Percentiles rank a stretch among this genome's conserved stretches.
phyloP scores from a whole-genome alignment of 345 rosid genomes.

The Gossypium thurberi region DNA sequence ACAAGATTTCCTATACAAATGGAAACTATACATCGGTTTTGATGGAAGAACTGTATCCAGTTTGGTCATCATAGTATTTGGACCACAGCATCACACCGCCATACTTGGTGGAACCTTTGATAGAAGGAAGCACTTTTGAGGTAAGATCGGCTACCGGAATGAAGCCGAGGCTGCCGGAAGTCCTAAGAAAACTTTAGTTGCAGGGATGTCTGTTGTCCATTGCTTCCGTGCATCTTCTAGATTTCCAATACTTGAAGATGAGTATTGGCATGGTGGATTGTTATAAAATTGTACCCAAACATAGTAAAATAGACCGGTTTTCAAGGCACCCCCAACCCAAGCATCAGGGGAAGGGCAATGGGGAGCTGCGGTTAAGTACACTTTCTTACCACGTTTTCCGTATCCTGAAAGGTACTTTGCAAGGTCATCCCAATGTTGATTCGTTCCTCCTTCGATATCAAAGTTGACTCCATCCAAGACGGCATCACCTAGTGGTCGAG shows the following conservation, averaged over 20 bases:
- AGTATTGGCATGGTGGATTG: neutral
- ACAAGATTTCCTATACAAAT: neutral
- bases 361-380: neutral
- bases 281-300: neutral
- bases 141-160: neutral
- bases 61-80: neutral
- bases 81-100: neutral
- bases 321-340: neutral
- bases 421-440: neutral
- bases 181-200: neutral
- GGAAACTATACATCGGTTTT: neutral
- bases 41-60: neutral
- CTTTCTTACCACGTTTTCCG: neutral
- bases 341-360: neutral
- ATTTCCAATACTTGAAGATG: neutral
- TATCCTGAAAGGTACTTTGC: neutral
- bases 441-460: neutral
- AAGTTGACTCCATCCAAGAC: neutral
- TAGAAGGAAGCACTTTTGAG: neutral
- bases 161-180: too few relatives aligned
- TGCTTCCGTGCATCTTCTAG: neutral
- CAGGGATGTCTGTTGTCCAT: neutral
- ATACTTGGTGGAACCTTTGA: neutral
- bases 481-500: neutral
- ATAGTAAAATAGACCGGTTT: neutral